These are phyloP conservation scores for Vicia sativa DNA, from an alignment of 306 rosid genomes.

Conservation along the genomic window DNA sequence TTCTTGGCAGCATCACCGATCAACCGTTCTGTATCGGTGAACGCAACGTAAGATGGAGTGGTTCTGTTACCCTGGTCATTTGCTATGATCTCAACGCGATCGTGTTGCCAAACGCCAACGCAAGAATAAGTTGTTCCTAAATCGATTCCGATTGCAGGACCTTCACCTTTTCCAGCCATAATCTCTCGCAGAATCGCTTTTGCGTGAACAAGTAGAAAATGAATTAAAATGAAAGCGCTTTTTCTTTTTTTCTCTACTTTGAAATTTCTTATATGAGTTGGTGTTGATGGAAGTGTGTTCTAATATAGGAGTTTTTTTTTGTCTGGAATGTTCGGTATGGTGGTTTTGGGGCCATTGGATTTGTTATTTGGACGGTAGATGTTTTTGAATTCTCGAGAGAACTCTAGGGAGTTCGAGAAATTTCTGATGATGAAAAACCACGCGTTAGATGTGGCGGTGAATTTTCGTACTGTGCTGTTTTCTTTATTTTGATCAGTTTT, in stretches of 20 bases:
- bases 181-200: background rate
- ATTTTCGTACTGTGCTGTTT: background rate
- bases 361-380: constrained; percentile 16
- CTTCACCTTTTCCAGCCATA: constrained; percentile 63
- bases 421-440: constrained; percentile 30
- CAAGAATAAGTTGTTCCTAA: constrained; percentile 58
- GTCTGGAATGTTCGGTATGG: constrained; percentile 50
- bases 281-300: background rate
- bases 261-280: background rate
- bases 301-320: constrained; percentile 33
- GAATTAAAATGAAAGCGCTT: background rate
- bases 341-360: constrained; percentile 48
- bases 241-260: background rate
- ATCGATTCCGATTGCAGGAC: constrained; percentile 62
- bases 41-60: constrained; percentile 61
- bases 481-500: background rate
- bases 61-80: constrained; percentile 62
- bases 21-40: constrained; percentile 57
- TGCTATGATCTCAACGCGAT: constrained; percentile 63
- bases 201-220: background rate
- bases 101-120: constrained; percentile 61
- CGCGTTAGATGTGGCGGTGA: background rate
- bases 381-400: background rate
- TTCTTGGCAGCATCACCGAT: constrained; percentile 60
- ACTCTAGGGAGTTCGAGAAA: constrained; percentile 57